These are phyloP conservation scores for Moesziomyces globuligerus DNA, from an alignment of 1,284 basidiomycete genomes.

Conservation along the genomic window DNA sequence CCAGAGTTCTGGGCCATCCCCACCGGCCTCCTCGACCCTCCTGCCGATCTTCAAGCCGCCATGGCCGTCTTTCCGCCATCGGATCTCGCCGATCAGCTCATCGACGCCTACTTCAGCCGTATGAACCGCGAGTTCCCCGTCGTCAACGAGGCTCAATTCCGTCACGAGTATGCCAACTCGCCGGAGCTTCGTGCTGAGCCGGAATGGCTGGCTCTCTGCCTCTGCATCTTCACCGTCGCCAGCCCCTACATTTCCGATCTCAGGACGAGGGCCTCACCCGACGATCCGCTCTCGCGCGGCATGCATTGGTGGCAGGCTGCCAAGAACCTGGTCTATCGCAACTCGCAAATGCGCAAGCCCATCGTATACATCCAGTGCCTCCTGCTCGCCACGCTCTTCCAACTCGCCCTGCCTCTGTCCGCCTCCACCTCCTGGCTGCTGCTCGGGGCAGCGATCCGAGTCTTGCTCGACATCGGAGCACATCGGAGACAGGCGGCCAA, in stretches of 20 bases:
- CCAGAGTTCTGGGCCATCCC: conserved; percentile 46
- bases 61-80: conserved; percentile 42
- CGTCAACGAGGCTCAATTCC: conserved; percentile 51
- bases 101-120: conserved; percentile 54
- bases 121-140: conserved; percentile 50
- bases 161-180: conserved; percentile 33
- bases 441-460: conserved; percentile 46
- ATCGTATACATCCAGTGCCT: conserved; percentile 26
- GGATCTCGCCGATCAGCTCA: conserved; percentile 46
- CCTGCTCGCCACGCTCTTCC: conserved; percentile 35
- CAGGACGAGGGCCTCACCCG: conserved; percentile 16
- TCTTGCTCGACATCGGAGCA: conserved; percentile 52
- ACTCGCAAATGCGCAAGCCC: conserved; percentile 16
- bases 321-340: conserved; percentile 20
- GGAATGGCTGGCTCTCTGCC: conserved; percentile 42
- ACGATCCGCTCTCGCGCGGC: conserved; percentile 33
- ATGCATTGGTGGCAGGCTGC: conserved; percentile 42
- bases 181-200: conserved; percentile 37
- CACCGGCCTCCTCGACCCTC: conserved; percentile 27
- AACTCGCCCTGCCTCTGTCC: conserved; percentile 36
- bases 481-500: conserved; percentile 52
- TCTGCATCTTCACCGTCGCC: conserved; percentile 52
- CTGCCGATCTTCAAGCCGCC: conserved; percentile 3
- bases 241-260: conserved; percentile 42
- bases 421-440: conserved; percentile 47